phyloP scores from a whole-genome alignment of 2,329 filamentous ascomycete species.

The Claviceps capensis region DNA sequence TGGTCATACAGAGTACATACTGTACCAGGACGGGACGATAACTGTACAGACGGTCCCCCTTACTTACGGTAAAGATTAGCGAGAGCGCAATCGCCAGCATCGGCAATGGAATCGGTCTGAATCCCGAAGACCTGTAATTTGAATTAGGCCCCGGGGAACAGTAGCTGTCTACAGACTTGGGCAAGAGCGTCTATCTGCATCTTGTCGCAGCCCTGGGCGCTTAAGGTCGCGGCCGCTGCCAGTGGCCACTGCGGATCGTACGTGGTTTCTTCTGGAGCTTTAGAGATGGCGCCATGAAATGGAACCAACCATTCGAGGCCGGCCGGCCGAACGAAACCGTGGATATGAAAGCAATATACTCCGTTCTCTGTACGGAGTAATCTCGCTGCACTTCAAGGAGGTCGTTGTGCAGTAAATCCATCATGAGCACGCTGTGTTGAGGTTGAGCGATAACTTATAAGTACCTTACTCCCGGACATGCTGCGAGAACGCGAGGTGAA shows the following conservation, averaged over 20 bases:
- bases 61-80: too few species aligned
- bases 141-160: too few species aligned
- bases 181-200: neutral
- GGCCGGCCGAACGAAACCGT: conserved; percentile 14
- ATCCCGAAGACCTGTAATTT: neutral
- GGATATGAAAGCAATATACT: neutral
- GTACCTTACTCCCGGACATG: neutral
- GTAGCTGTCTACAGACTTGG: neutral
- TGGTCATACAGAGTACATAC: too few species aligned
- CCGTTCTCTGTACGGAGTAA: too few species aligned
- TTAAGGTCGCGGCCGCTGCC: conserved; percentile 25
- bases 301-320: conserved; percentile 22
- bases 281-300: conserved; percentile 24
- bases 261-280: conserved; percentile 27
- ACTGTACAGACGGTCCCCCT: too few species aligned
- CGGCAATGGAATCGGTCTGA: too few species aligned
- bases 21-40: too few species aligned
- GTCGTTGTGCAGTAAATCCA: neutral
- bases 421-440: neutral
- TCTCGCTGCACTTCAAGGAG: neutral
- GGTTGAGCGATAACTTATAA: too few species aligned
- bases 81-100: too few species aligned
- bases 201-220: conserved; percentile 9
- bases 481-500: neutral
- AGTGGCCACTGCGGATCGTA: conserved; percentile 17